Base-by-base conservation (phyloP, 2,329 filamentous ascomycete genomes). In the Leptographium lundbergii region DNA sequence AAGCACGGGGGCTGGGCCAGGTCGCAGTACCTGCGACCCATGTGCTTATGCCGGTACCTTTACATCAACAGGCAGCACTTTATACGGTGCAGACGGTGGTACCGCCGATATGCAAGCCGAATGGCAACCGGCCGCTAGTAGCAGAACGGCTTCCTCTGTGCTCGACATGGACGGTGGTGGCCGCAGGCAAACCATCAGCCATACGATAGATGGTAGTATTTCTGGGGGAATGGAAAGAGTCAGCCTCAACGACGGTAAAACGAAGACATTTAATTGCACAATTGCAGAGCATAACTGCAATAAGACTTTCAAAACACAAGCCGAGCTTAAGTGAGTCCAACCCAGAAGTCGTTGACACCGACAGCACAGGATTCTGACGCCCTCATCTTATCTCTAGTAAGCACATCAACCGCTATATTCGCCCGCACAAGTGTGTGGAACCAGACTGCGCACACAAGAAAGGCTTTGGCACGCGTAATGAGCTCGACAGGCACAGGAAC, bases 381-480 rank as follows among this genome's bases (percentile, higher is more conserved):
- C 36, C 13, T 48, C 13, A n/a, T 50, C 13, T n/a, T n/a, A 45
- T 50, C 48, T 4, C 60, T 61, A 95, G 90, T 61, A 95, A 95
- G 70, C 89, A 95, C 66, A 71, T 76, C 53, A 77, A 85, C 24
- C 84, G 85, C 55, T 89, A 95, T 69, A 75, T 73, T 1, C 91
- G 87, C 64, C 54, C 54, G 0, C 82, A 79, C 68, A 78, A 72
- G 60, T 96, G 91, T 67, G 66, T 76, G 4, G 70, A 81, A 27
- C 63, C 69, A 0, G 73, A 73, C 5, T 95, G 90, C 69, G 64
- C 67, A 29, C 77, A 84, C 22, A 73, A 69, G 6, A 76, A 81
- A 62, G 89, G 89, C 0, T 96, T 95, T 66, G 85, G 86, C 22
- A 95, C 89, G 0, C 71, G 74, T 22, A 95, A 95, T 68, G 91